A percentile compares a stretch with the other conserved stretches of the same genome.
These are phyloP conservation scores for Nicotiana otophora DNA, from an alignment of 257 asterid species.

Conservation along the genomic window DNA sequence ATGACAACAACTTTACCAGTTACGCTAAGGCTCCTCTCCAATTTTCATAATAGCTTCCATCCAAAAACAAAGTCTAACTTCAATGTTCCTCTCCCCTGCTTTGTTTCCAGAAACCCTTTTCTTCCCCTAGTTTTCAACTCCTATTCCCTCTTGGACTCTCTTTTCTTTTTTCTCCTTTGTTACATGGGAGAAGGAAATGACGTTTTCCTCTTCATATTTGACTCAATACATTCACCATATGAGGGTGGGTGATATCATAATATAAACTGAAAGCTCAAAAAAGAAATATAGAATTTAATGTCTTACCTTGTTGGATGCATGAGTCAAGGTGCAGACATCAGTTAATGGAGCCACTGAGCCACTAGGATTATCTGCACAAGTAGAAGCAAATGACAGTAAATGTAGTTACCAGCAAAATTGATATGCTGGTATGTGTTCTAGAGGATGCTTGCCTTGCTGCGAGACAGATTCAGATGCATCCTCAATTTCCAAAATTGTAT, in stretches of 20 bases:
- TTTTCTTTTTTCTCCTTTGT: background rate
- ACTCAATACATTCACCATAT: background rate
- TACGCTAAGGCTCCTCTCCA: background rate
- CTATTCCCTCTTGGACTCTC: background rate
- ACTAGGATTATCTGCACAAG: slow-evolving; percentile 30
- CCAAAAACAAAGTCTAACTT: background rate
- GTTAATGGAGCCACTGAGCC: slow-evolving; percentile 25
- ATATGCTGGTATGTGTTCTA: slow-evolving; percentile 11
- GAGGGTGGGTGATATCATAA: background rate
- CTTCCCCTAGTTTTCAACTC: background rate
- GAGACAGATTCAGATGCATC: slow-evolving; percentile 14
- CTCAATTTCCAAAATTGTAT: slow-evolving; percentile 22
- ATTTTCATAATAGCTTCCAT: background rate
- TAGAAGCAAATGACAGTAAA: slow-evolving; percentile 10
- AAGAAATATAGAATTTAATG: slow-evolving; percentile 11
- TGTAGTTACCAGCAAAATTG: background rate
- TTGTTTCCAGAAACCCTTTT: background rate
- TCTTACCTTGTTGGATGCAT: slow-evolving; percentile 28
- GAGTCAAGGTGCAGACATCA: slow-evolving; percentile 25
- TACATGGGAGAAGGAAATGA: background rate
- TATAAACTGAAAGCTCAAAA: slow-evolving; percentile 2
- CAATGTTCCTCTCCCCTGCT: background rate
- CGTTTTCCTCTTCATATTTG: background rate
- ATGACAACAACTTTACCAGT: too few species aligned
- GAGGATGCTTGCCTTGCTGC: slow-evolving; percentile 30